These are phyloP conservation scores for Colletotrichum paranaense DNA, from an alignment of 2,329 filamentous ascomycete species.

Conservation along the genomic window DNA sequence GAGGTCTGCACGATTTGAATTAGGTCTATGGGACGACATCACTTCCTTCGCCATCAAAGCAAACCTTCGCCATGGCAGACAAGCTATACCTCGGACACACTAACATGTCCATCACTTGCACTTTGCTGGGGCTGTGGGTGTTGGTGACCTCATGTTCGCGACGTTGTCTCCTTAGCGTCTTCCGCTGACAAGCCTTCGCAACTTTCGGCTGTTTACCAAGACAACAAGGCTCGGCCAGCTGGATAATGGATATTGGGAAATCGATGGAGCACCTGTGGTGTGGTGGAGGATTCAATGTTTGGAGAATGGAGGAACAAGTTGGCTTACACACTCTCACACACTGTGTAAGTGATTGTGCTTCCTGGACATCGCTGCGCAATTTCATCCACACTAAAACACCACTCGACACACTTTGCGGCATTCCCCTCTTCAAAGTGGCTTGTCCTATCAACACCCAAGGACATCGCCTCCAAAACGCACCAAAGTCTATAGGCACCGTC, in stretches of 20 bases:
- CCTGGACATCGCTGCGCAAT: slow-evolving; percentile 20
- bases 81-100: neutral
- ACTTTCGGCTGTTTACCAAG: slow-evolving; percentile 6
- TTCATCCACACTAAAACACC: slow-evolving; percentile 35
- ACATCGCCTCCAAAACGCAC: slow-evolving; percentile 21
- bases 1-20: neutral
- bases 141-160: slow-evolving; percentile 13
- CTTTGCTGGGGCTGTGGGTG: slow-evolving; percentile 24
- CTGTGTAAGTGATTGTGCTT: slow-evolving; percentile 20
- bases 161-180: slow-evolving; percentile 8
- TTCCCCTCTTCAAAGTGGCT: slow-evolving; percentile 32
- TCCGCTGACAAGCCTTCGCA: slow-evolving; percentile 4
- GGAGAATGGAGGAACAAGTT: neutral
- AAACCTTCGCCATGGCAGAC: slow-evolving; percentile 1
- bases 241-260: neutral
- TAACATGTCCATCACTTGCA: neutral
- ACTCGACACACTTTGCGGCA: slow-evolving; percentile 33
- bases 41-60: slow-evolving; percentile 2
- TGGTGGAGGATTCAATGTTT: neutral
- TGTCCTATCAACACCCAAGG: slow-evolving; percentile 29
- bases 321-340: slow-evolving; percentile 15
- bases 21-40: slow-evolving; percentile 1
- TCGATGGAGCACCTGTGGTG: neutral
- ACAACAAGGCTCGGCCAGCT: neutral
- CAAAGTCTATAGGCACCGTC: slow-evolving; percentile 2